Evolutionary conservation across 768 basidiomycete genomes (phyloP), one percentile per base, ranked within the genome.

Genomic region (Amanita rimosa): DNA sequence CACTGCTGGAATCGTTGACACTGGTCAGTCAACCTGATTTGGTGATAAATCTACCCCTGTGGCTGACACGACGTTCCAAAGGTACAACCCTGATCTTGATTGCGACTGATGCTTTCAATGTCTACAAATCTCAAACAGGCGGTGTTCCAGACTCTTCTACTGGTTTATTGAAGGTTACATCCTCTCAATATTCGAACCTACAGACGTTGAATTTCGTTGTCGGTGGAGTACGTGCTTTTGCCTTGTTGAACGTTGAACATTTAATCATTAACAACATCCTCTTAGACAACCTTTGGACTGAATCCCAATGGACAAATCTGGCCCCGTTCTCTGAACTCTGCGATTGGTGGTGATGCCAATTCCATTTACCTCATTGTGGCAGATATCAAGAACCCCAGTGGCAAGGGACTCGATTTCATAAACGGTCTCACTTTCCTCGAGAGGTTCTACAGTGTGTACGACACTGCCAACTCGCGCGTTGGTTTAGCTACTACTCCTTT

Each of bases 401-500:
- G 80, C 3, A 62, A 67, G 27, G 81, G 81, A 41, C 70, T 85
- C n/a, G 79, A 82, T 64, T 83, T 83, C 58, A 76, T 83, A 62
- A 72, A 71, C 46, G 65, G 65, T 6, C 78, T 75, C 49, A 51
- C 50, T 27, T 51, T 44, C 43, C 60, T 67, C 42, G 67, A 71
- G 62, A 77, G 82, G n/a, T 84, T 77, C 72, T 83, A 83, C 65
- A 68, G 75, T 22, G 81, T 81, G 31, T 83, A 64, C 57, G 82
- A 85, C 57, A 78, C 80, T 39, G 60, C 69, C 37, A 76, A 79
- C 65, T 61, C 59, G 42, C 75, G 67, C n/a, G 67, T 82, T 48
- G 79, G 81, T n/a, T 67, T 82, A 48, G 79, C 80, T 6, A 75
- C 68, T 27, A 80, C 72, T 4, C 48, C 65, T n/a, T 75, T 67